These are phyloP conservation scores for Tolypocladium nubicola DNA, from an alignment of 2,329 filamentous ascomycete genomes.

Conservation along the genomic window DNA sequence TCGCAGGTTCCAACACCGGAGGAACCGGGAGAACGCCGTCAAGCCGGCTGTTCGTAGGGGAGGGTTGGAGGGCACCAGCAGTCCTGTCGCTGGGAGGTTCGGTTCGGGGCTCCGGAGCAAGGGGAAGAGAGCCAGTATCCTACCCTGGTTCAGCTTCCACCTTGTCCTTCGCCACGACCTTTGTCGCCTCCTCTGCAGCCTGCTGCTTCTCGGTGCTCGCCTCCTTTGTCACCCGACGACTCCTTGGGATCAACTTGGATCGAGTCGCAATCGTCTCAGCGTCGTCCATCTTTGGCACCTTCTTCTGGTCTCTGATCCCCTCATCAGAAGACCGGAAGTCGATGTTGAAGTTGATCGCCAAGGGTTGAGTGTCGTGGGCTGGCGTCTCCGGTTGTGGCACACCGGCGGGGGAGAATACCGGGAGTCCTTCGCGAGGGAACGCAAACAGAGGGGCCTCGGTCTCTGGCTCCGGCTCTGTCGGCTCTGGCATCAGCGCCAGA, in stretches of 20 bases:
- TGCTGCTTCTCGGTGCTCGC: not conserved
- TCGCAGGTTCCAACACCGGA: not conserved
- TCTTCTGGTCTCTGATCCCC: not conserved
- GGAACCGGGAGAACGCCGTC: not conserved
- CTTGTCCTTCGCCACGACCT: not conserved
- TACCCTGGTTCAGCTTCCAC: not conserved
- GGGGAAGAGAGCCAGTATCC: not conserved
- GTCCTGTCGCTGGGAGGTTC: not conserved
- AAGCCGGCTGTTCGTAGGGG: not conserved
- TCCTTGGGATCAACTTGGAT: not conserved
- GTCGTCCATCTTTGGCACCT: slow-evolving; percentile 1
- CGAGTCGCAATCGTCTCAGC: not conserved
- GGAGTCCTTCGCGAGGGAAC: not conserved
- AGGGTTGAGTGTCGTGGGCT: not conserved
- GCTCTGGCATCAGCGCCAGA: not conserved
- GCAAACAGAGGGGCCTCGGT: not conserved
- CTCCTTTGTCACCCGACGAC: not conserved
- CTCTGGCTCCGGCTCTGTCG: not conserved
- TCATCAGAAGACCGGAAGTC: not conserved
- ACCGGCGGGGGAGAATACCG: not conserved
- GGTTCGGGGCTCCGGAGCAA: not conserved
- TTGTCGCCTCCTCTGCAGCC: not conserved
- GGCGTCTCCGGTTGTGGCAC: not conserved
- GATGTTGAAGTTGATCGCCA: not conserved
- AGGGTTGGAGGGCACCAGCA: not conserved